A percentile compares a stretch with the other conserved stretches of the same genome.
These are phyloP conservation scores for Hypoxylon sp. DNA, from an alignment of 2,329 filamentous ascomycete species.

Conservation along the genomic window DNA sequence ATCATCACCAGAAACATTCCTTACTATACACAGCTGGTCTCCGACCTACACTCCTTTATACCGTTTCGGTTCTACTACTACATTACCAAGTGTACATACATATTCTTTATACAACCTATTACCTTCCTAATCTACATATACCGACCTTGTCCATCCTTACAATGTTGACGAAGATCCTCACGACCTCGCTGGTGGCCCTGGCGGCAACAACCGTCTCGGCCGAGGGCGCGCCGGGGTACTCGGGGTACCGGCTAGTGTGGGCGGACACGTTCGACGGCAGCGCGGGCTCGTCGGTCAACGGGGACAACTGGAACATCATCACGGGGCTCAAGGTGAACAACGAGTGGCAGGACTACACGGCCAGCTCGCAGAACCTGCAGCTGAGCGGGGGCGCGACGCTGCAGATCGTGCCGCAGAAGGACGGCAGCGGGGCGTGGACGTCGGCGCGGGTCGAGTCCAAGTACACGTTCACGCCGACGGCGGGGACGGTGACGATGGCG, in stretches of 20 bases:
- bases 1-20: slow-evolving; percentile 29
- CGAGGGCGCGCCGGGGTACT: slow-evolving; percentile 47
- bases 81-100: slow-evolving; percentile 36
- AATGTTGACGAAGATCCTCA: slow-evolving; percentile 39
- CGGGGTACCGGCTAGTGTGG: slow-evolving; percentile 55
- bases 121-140: slow-evolving; percentile 12
- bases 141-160: slow-evolving; percentile 9
- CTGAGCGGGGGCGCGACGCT: slow-evolving; percentile 59
- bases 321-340: slow-evolving; percentile 56
- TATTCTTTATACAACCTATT: slow-evolving; percentile 13
- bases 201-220: slow-evolving; percentile 32
- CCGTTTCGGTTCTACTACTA: slow-evolving; percentile 29
- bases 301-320: slow-evolving; percentile 56
- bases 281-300: slow-evolving; percentile 49
- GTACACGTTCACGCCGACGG: slow-evolving; percentile 54
- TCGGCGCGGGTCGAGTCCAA: slow-evolving; percentile 59
- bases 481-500: slow-evolving; percentile 52
- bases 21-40: slow-evolving; percentile 35
- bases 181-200: slow-evolving; percentile 29
- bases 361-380: slow-evolving; percentile 57
- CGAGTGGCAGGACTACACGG: slow-evolving; percentile 58
- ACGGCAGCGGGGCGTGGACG: slow-evolving; percentile 53
- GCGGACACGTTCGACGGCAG: slow-evolving; percentile 55
- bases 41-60: slow-evolving; percentile 38
- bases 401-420: slow-evolving; percentile 58